A percentile compares a stretch with the other conserved stretches of the same genome.
phyloP scores from a whole-genome alignment of 345 rosid genomes.

The Isatis tinctoria region DNA sequence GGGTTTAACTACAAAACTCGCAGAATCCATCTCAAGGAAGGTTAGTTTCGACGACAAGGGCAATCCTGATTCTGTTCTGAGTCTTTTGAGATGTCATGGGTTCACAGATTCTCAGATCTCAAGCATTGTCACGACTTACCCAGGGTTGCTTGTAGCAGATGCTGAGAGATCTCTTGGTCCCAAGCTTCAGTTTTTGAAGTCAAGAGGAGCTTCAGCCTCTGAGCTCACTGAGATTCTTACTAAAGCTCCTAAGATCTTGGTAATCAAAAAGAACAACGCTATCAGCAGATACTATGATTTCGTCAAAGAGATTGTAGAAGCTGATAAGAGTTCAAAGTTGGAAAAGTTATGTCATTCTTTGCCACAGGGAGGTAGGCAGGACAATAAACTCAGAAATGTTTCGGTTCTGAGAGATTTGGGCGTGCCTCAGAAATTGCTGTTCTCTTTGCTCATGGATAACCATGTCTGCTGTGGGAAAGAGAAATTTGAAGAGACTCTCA shows the following conservation, averaged over 20 bases:
- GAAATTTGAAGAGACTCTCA: neutral
- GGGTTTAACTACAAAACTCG: conserved; percentile 7
- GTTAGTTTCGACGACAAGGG: neutral
- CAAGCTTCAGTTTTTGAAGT: conserved; percentile 26
- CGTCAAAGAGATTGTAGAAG: conserved; percentile 1
- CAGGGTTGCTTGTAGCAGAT: neutral
- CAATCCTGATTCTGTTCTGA: neutral
- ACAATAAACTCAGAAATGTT: neutral
- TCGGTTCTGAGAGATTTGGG: neutral
- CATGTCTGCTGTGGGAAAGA: neutral
- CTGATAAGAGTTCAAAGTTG: neutral
- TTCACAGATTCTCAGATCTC: conserved; percentile 29
- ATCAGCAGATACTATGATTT: neutral
- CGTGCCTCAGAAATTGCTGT: neutral
- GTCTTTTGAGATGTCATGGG: conserved; percentile 6
- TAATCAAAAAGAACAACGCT: neutral
- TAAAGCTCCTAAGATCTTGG: neutral
- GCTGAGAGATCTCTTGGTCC: conserved; percentile 20
- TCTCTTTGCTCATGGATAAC: neutral
- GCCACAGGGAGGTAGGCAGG: neutral
- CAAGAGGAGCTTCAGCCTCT: conserved; percentile 26
- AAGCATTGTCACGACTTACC: neutral
- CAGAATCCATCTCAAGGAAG: neutral
- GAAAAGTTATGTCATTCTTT: neutral
- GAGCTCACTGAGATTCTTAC: conserved; percentile 8